Percentiles rank a stretch among this genome's conserved stretches.
Evolutionary conservation across 176 grass and related monocot species (phyloP).

Genomic region (Aegilops longissima): DNA sequence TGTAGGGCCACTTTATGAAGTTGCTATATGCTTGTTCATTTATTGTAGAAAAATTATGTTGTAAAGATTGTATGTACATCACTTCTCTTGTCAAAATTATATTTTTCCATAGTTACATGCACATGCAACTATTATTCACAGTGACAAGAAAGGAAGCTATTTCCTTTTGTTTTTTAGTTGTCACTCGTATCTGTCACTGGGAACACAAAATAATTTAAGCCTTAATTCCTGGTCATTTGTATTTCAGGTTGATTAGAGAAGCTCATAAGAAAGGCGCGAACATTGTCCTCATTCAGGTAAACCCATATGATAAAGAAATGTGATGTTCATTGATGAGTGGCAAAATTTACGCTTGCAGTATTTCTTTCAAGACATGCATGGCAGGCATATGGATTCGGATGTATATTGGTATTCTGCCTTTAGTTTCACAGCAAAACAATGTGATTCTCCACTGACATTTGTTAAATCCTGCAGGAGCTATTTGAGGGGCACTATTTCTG

Average conservation of each 20-base stretch:
- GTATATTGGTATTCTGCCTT: neutral
- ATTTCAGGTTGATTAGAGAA: conserved; percentile 85
- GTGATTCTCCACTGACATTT: neutral
- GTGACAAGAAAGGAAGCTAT: neutral
- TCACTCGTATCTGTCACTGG: neutral
- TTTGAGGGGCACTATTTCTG: conserved; percentile 99
- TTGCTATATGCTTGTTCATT: neutral
- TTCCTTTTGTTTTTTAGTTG: neutral
- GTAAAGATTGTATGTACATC: neutral
- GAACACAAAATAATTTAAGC: neutral
- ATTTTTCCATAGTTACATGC: neutral
- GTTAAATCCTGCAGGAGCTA: conserved; percentile 57
- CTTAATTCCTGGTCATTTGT: neutral
- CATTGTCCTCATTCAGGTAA: conserved; percentile 88
- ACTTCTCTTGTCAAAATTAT: neutral
- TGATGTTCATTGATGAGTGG: neutral
- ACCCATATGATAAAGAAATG: conserved; percentile 2
- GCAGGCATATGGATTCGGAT: neutral
- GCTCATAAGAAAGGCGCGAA: conserved; percentile 87
- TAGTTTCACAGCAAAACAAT: neutral
- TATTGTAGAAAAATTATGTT: neutral
- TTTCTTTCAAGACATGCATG: conserved; percentile 11
- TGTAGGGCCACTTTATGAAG: neutral
- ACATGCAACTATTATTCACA: neutral
- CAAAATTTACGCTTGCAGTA: neutral